Conservation (phyloP, 1,284 basidiomycete species). For the Ceraceosorus guamensis region DNA sequence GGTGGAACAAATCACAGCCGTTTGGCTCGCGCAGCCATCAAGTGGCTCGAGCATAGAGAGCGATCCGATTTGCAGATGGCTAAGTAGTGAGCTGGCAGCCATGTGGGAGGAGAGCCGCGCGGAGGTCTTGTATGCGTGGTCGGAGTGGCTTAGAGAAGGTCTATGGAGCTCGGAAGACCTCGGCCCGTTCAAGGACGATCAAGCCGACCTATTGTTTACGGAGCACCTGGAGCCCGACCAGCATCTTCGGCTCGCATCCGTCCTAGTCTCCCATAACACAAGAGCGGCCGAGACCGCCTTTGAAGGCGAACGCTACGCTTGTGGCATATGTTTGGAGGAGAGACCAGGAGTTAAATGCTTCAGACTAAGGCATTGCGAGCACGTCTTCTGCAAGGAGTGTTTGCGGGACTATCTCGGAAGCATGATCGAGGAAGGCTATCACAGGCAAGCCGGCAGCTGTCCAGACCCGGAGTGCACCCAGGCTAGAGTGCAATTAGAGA, state of each 20-base stretch:
- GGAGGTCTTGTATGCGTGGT: constrained; percentile 12
- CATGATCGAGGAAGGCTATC: constrained; percentile 11
- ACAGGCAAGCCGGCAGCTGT: constrained; percentile 9
- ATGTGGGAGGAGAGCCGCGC: constrained; percentile 10
- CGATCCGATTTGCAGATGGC: not conserved
- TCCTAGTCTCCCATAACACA: constrained; percentile 6
- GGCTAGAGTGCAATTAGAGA: not conserved
- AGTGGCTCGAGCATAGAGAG: not conserved
- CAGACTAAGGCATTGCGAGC: constrained; percentile 6
- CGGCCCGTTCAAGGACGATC: not conserved
- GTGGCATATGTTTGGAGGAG: constrained; percentile 15
- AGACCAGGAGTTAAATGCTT: constrained; percentile 8
- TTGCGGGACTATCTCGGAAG: constrained; percentile 11
- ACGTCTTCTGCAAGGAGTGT: constrained; percentile 16
- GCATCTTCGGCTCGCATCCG: not conserved
- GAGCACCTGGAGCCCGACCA: not conserved
- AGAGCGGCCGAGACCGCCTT: constrained; percentile 6
- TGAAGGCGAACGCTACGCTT: constrained; percentile 10
- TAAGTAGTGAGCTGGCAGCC: not conserved
- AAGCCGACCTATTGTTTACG: not conserved
- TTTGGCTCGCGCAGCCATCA: constrained; percentile 1
- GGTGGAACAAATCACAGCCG: constrained; percentile 1
- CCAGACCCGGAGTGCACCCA: constrained; percentile 14
- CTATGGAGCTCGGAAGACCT: no score
- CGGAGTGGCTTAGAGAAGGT: constrained; percentile 8